Evolutionary conservation across 495 filamentous ascomycete genomes (phyloP), one percentile per base, ranked within the genome.

Genomic region (Neurospora sp.): DNA sequence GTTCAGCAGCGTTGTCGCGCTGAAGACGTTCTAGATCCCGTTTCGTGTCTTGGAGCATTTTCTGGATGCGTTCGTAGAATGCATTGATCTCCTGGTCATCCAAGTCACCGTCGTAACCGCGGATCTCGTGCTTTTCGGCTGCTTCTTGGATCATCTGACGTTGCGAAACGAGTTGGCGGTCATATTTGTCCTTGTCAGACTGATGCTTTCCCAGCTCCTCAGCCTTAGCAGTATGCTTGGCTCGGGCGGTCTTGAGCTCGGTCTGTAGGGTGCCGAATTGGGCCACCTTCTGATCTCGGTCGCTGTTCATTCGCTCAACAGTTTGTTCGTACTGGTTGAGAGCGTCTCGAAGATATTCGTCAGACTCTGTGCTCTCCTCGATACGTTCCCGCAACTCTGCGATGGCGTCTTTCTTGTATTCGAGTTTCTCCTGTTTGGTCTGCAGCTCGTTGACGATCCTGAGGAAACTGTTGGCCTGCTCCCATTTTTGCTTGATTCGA

Each of bases 181-280:
- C 93, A 77, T 95, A 94, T 74, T 91, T 92, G 77, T 91, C 90
- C 80, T 94, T 93, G 79, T 97, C 90, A 9, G 94, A 94, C 80
- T 96, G 89, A 77, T 90, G 89, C 77, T 90, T 93, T 38, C 96
- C 96, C 76, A 90, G 86, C 79, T 98, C 96, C 17, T 90, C 89
- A 66, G 93, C 89, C 81, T 97, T 98, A 45, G 83, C 81, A 4
- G 89, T 89, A 36, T 94, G 83, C 10, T 84, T 78, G 31, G 84
- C 81, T 9, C 92, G 89, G 43, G 82, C 80, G 2, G 81, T 77
- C 66, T 92, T 88, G 5, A 95, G 88, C 31, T 88, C 87, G 19
- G 85, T 81, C 70, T 89, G 88, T 19, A 96, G 85, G 37, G 90
- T 87, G 72, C 86, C 82, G 76, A 93, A 93, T 45, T 86, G 81